Base-by-base conservation (phyloP, 129 eudicot species). In the Silybum marianum region DNA sequence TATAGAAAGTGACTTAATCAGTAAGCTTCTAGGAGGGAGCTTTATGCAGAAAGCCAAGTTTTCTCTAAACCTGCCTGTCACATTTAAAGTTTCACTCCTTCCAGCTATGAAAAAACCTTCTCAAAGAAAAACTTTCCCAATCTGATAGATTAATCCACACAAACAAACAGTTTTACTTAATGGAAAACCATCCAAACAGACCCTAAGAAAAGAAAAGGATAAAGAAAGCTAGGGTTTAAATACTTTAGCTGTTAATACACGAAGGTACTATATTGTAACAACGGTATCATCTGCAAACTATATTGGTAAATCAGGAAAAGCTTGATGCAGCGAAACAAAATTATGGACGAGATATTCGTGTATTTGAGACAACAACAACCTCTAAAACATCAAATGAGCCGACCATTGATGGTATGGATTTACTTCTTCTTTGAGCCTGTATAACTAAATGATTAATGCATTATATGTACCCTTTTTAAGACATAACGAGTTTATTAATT, bases 311-410 rank as follows among this genome's bases (percentile, higher is more conserved):
- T 82, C 80, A 93, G 98, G 91, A 79, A 62, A 90, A 85, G 89
- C 90, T 95, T 73, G 94, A 75, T 42, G 91, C 90, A 69, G 98
- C 91, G 16, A 92, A 86, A 75, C 80, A 89, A 81, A 89, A 71
- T 21, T 90, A 83, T 76, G 98, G 98, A 21, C 86, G 94, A 81
- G 98, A 92, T 11, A 86, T 95, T 10, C 88, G 97, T 80, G 97
- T 95, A 7, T 92, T 95, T 83, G 93, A 92, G 84, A 95, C 98
- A 54, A 78, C 85, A 34, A 4, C 80, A 22, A 71, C 92, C 34
- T 88, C 98, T 78, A 84, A 88, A 51, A 77, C 85, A 10, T 39
- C 92, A 75, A 76, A 38, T 72, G 82, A 73, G 81, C 84, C 74
- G 54, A 83, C 88, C 44, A 86, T 76, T 10, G 72, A 24, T 75